Base-by-base conservation (phyloP, 208 protist species). In the Acanthamoeba castellanii region DNA sequence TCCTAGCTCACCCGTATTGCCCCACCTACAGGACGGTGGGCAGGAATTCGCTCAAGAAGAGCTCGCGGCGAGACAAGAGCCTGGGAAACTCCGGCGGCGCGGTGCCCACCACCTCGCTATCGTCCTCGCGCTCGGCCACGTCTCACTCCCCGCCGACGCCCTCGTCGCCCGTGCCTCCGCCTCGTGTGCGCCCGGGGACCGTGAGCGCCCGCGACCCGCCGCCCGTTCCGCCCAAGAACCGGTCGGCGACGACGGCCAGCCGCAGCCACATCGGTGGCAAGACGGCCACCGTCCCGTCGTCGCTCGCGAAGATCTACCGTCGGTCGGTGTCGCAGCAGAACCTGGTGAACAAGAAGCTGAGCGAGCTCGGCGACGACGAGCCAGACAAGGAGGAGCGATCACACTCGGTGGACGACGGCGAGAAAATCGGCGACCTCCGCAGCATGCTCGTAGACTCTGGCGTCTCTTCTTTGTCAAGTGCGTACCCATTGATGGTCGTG, bases 41-140 rank as follows among this genome's bases (percentile, higher is more conserved):
- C 30, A 32, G 70, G 7, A 47, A 81, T 42, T 81, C 70, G 18
- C 70, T 81, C 37, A 81, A 81, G 70, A 81, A 81, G 70, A 81
- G 70, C 70, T 81, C 70, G 34, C 70, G 70, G 6, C 8, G 70
- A 81, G 70, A 81, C 34, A 81, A 81, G 37, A 81, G 37, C 70
- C 27, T 68, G 61, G 27, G 27, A 1, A 13, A 9, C 6, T 68
- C 61, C 1, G 16, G 22, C 27, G 61, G 61, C 18, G 61, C 61
- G 61, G 52, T 57, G 18, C 52, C 52, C 52, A 20, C 52, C 66
- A 20, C 52, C 66, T 81, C 70, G 37, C 25, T 42, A 0, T 68
- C 27, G 16, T 81, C 70, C 8, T 81, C 70, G 32, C 37, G 14
- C 32, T 81, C 70, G 5, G 34, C 16, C 37, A 81, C 25, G 18